phyloP scores from a whole-genome alignment of 768 basidiomycete species.

The Cyathus striatus region DNA sequence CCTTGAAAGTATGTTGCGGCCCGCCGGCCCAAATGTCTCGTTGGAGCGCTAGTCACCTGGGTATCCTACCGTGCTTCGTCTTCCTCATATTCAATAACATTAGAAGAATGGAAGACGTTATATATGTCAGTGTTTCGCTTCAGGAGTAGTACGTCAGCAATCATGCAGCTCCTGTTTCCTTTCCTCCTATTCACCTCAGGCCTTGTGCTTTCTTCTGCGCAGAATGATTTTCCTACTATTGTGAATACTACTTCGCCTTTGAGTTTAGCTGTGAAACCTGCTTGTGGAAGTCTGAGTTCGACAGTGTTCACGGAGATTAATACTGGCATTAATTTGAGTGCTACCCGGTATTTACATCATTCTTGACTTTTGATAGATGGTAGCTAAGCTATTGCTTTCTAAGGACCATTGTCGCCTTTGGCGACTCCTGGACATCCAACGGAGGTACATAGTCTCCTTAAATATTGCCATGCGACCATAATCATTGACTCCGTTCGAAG shows the following conservation, averaged over 20 bases:
- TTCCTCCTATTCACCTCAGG: too few species aligned
- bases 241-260: conserved; percentile 20
- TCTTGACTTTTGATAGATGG: neutral
- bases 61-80: too few species aligned
- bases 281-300: conserved; percentile 17
- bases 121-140: too few species aligned
- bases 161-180: too few species aligned
- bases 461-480: neutral
- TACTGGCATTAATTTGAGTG: conserved; percentile 17
- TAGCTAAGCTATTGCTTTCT: too few species aligned
- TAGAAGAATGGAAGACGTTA: too few species aligned
- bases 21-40: too few species aligned
- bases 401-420: conserved; percentile 23
- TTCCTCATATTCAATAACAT: too few species aligned
- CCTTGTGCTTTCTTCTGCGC: too few species aligned
- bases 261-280: conserved; percentile 16
- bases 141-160: too few species aligned
- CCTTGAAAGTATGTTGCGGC: too few species aligned
- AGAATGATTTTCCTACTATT: conserved; percentile 18
- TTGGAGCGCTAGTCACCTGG: too few species aligned
- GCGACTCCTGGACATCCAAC: conserved; percentile 26
- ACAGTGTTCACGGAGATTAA: conserved; percentile 20
- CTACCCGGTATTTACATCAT: conserved; percentile 10
- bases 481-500: conserved; percentile 6
- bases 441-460: conserved; percentile 10